Evolutionary conservation across 208 protist species (phyloP).

Genomic region (Vickermania spadyakhi): DNA sequence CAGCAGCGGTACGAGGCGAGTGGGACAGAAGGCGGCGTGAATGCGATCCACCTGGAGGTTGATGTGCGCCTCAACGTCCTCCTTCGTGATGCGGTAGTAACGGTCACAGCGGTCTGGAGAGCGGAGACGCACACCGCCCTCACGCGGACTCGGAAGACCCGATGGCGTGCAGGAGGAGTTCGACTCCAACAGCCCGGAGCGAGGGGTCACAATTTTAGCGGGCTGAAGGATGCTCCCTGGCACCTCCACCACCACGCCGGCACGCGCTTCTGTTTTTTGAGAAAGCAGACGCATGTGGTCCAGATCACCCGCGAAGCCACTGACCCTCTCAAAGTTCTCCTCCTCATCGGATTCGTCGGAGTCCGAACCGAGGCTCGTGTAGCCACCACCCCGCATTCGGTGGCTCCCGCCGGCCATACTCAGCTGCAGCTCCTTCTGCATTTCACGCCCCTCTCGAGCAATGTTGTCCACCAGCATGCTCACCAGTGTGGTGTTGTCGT

Average conservation of each 20-base stretch:
- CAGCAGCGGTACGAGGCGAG: slow-evolving; percentile 43
- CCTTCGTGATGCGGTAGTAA: slow-evolving; percentile 6
- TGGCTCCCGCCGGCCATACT: neutral
- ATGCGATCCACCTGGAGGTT: slow-evolving; percentile 26
- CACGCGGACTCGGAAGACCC: neutral
- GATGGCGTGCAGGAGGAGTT: neutral
- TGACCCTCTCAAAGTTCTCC: slow-evolving; percentile 13
- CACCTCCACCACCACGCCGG: neutral
- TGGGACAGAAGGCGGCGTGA: slow-evolving; percentile 21
- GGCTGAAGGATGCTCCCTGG: neutral
- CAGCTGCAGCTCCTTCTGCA: slow-evolving; percentile 2
- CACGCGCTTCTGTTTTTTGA: neutral
- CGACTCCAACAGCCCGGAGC: neutral
- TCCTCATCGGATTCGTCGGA: neutral
- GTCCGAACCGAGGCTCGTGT: neutral
- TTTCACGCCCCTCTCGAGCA: neutral
- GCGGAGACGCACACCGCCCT: neutral
- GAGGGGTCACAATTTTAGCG: neutral
- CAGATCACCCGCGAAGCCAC: slow-evolving; percentile 1
- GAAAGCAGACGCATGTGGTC: neutral
- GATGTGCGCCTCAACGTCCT: slow-evolving; percentile 31
- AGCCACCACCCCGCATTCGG: neutral
- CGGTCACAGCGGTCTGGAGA: neutral
- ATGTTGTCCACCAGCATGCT: neutral
- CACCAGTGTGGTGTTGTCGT: neutral